Evolutionary conservation across 208 protist species (phyloP).

Genomic region (Zelonia costaricensis): DNA sequence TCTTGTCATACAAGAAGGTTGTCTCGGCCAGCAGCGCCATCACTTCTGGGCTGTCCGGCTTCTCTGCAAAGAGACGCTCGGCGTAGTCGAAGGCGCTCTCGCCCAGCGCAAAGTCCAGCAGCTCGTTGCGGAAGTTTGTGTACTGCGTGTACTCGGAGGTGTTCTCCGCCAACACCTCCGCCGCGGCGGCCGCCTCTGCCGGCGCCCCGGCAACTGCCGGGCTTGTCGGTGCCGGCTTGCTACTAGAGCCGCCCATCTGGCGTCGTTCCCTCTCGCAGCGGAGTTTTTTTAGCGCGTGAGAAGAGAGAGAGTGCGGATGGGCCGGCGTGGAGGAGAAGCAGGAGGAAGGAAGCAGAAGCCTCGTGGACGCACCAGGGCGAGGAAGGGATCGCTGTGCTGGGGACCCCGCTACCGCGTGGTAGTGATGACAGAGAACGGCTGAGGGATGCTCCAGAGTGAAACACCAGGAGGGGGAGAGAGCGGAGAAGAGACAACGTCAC

Average conservation of each 20-base stretch:
- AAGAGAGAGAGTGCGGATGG: too few relatives aligned
- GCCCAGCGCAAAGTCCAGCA: conserved; percentile 74
- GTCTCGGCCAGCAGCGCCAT: conserved; percentile 88
- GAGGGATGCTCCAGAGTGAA: too few relatives aligned
- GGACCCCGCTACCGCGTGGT: too few relatives aligned
- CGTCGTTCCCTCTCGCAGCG: too few relatives aligned
- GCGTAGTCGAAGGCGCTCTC: conserved; percentile 83
- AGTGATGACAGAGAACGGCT: too few relatives aligned
- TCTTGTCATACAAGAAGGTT: conserved; percentile 75
- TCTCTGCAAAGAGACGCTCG: conserved; percentile 60
- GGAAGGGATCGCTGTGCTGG: too few relatives aligned
- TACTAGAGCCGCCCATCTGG: conserved; percentile 18
- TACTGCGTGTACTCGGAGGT: conserved; percentile 40
- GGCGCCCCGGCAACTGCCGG: background rate
- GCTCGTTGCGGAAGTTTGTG: conserved; percentile 70
- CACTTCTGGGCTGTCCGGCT: conserved; percentile 72
- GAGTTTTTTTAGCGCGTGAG: too few relatives aligned
- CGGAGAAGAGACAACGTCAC: too few relatives aligned
- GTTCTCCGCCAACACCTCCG: background rate
- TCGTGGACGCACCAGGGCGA: too few relatives aligned
- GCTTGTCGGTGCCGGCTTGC: conserved; percentile 1
- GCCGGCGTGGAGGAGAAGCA: too few relatives aligned
- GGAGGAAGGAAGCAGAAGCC: too few relatives aligned
- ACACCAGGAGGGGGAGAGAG: too few relatives aligned
- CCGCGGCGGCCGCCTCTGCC: background rate